These are phyloP conservation scores for Coemansia sp. DNA, from an alignment of 192 early-diverging fungal species.

Conservation along the genomic window DNA sequence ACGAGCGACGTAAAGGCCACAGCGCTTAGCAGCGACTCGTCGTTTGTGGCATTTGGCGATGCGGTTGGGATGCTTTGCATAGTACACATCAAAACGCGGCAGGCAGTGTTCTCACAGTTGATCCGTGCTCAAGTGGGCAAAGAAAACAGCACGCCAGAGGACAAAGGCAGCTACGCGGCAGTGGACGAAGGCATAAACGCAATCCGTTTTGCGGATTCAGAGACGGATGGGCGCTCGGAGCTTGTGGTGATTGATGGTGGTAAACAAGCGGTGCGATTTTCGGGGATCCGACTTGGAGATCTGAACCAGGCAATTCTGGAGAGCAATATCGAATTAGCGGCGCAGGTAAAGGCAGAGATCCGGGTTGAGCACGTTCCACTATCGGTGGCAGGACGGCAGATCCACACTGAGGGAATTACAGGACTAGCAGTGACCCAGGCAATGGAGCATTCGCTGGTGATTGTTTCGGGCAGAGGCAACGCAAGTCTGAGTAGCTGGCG, in stretches of 20 bases:
- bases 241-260: conserved; percentile 24
- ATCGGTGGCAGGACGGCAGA: background rate
- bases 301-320: conserved; percentile 31
- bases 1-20: conserved; percentile 14
- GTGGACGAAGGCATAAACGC: conserved; percentile 7
- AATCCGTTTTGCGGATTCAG: conserved; percentile 19
- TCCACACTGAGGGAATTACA: conserved; percentile 17
- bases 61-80: conserved; percentile 35
- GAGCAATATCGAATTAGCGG: conserved; percentile 28
- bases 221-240: conserved; percentile 17
- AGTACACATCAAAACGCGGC: conserved; percentile 36
- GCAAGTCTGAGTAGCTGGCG: conserved; percentile 42
- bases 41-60: conserved; percentile 53
- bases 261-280: conserved; percentile 35
- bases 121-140: conserved; percentile 1
- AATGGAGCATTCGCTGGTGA: conserved; percentile 7
- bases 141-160: background rate
- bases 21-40: conserved; percentile 32
- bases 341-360: conserved; percentile 20
- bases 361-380: conserved; percentile 24
- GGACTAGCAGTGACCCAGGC: conserved; percentile 25
- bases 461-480: conserved; percentile 30
- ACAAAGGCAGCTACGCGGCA: background rate
- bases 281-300: conserved; percentile 16
- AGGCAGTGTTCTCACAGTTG: conserved; percentile 31